Percentiles rank a stretch among this genome's conserved stretches.
These are phyloP conservation scores for Myxozyma kluyveri DNA, from an alignment of 805 yeast species.

Conservation along the genomic window DNA sequence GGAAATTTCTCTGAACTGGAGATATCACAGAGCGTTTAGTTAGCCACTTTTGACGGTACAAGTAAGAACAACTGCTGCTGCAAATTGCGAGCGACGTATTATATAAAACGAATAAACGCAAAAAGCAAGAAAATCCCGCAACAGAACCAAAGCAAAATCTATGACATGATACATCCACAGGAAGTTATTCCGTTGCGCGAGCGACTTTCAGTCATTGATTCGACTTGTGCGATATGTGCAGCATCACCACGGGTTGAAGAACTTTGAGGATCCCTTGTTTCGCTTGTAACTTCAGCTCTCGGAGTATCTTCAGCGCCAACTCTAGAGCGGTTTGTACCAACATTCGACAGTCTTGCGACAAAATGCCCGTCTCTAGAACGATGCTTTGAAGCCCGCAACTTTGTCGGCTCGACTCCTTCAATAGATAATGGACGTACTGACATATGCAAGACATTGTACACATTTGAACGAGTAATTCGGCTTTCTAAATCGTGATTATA, in stretches of 20 bases:
- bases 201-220: too few species aligned
- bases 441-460: constrained; percentile 26
- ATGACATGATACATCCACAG: too few species aligned
- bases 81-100: too few species aligned
- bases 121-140: too few species aligned
- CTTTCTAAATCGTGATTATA: constrained; percentile 4
- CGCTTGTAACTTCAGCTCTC: not conserved
- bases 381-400: not conserved
- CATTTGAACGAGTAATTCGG: constrained; percentile 11
- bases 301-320: not conserved
- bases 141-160: too few species aligned
- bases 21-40: too few species aligned
- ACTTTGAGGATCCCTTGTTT: not conserved
- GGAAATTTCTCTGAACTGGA: too few species aligned
- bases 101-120: too few species aligned
- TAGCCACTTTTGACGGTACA: too few species aligned
- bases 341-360: constrained; percentile 12
- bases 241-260: not conserved
- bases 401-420: constrained; percentile 1
- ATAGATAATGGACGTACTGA: constrained; percentile 25
- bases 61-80: too few species aligned
- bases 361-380: constrained; percentile 16
- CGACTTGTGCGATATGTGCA: too few species aligned
- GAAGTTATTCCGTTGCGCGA: too few species aligned
- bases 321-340: constrained; percentile 2